A percentile compares a stretch with the other conserved stretches of the same genome.
phyloP scores from a whole-genome alignment of 352 stramenopile genomes.

The Lagenidium giganteum region DNA sequence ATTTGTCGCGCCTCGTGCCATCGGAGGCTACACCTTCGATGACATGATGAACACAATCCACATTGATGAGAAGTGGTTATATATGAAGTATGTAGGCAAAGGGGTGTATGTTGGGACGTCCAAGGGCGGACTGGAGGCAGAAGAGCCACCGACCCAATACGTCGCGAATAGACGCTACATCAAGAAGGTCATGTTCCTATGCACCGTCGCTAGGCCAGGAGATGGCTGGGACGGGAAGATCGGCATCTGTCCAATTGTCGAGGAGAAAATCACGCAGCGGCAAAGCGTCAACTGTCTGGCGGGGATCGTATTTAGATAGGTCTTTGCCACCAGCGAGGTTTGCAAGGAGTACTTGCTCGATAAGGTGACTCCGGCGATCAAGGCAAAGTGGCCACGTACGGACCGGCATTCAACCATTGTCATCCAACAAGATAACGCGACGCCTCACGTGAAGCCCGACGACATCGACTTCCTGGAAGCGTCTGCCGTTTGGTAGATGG shows the following conservation, averaged over 20 bases:
- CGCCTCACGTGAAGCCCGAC: too few species aligned
- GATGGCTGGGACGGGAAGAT: conserved; percentile 6
- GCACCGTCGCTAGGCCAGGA: conserved; percentile 2
- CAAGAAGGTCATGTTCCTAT: conserved; percentile 6
- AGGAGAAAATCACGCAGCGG: conserved; percentile 1
- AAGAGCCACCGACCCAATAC: conserved; percentile 1
- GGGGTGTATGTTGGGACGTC: too few species aligned
- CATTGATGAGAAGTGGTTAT: conserved; percentile 11
- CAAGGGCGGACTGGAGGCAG: too few species aligned
- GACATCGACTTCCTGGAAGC: too few species aligned
- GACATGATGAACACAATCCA: background rate
- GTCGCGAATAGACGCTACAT: background rate
- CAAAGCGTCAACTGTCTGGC: background rate
- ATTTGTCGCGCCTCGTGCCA: background rate
- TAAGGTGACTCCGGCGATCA: conserved; percentile 19
- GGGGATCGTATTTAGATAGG: background rate
- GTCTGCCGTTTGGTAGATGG: too few species aligned
- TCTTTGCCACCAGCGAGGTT: conserved; percentile 5
- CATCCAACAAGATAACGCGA: conserved; percentile 28
- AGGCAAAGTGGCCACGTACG: conserved; percentile 8
- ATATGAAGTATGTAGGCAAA: conserved; percentile 3
- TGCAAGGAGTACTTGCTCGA: conserved; percentile 17
- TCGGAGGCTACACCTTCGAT: background rate
- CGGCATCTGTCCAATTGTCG: conserved; percentile 3
- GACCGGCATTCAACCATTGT: conserved; percentile 8